Conservation (phyloP, 257 asterid genomes). For the Craterostigma plantagineum region DNA sequence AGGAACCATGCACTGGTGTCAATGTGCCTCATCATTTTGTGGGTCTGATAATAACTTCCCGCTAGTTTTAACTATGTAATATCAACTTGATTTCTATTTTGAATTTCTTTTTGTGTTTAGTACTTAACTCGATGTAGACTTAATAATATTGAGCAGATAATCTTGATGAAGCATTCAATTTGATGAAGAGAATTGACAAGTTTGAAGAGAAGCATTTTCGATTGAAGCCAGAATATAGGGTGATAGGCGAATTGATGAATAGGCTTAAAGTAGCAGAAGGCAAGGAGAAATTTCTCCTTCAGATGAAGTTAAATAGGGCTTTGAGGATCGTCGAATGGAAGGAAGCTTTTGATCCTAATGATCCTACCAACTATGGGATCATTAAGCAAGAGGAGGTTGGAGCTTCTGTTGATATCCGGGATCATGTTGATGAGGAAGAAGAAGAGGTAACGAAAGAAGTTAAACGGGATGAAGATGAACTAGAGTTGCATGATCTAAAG, state of each 20-base stretch:
- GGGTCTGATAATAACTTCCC: too few species aligned
- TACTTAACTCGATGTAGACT: conserved; percentile 8
- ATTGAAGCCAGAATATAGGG: conserved; percentile 67
- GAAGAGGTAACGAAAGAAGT: conserved; percentile 28
- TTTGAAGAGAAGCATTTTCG: conserved; percentile 66
- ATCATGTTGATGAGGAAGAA: conserved; percentile 28
- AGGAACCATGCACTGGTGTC: too few species aligned
- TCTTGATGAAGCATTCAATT: conserved; percentile 47
- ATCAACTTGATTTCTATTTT: too few species aligned
- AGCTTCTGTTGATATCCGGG: conserved; percentile 27
- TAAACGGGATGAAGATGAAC: conserved; percentile 25
- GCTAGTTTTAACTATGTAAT: too few species aligned
- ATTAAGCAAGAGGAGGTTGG: conserved; percentile 36
- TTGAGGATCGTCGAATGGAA: conserved; percentile 52
- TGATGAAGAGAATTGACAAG: conserved; percentile 61
- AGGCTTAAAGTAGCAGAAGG: conserved; percentile 80
- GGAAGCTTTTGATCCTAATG: conserved; percentile 71
- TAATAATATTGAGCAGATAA: conserved; percentile 35
- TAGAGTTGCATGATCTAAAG: conserved; percentile 63
- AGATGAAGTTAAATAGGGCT: conserved; percentile 79
- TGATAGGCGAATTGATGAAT: conserved; percentile 78
- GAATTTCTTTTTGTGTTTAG: background rate
- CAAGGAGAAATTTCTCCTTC: conserved; percentile 72
- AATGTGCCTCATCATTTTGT: too few species aligned
- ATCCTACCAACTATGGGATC: conserved; percentile 71